Percentiles rank a stretch among this genome's conserved stretches.
phyloP scores from a whole-genome alignment of 306 rosid species.

The Cicer cuneatum region DNA sequence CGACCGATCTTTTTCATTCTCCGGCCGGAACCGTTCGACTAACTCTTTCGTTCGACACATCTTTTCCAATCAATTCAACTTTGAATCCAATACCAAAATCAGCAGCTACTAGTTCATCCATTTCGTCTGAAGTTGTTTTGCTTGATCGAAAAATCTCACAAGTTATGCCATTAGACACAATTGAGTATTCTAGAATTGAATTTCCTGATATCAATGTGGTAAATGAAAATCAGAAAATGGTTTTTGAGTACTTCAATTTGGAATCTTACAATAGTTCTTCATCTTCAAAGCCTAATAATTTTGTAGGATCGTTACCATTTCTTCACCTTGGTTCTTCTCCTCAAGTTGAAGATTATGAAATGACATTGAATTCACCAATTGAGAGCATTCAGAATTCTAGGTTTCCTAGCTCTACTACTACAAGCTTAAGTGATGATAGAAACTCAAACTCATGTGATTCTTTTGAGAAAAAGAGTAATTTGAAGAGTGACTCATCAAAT shows the following conservation, averaged over 20 bases:
- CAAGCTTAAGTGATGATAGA: conserved; percentile 73
- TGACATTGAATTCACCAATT: conserved; percentile 65
- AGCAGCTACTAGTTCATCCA: conserved; percentile 59
- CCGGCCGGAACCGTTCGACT: conserved; percentile 87
- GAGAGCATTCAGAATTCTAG: conserved; percentile 68
- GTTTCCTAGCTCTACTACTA: conserved; percentile 71
- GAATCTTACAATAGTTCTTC: conserved; percentile 2
- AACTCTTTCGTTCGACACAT: conserved; percentile 62
- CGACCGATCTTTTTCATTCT: conserved; percentile 95
- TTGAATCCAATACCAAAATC: conserved; percentile 43
- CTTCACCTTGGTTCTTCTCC: conserved; percentile 72
- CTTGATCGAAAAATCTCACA: conserved; percentile 64
- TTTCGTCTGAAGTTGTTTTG: conserved; percentile 88
- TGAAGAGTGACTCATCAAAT: conserved; percentile 45
- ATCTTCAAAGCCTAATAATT: conserved; percentile 4
- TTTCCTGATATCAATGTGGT: conserved; percentile 61
- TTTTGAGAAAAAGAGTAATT: conserved; percentile 55
- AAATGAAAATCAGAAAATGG: conserved; percentile 60
- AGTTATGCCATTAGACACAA: conserved; percentile 55
- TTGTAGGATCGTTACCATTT: conserved; percentile 65
- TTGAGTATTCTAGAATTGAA: conserved; percentile 83
- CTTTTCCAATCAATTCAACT: background rate
- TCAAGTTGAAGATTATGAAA: conserved; percentile 64
- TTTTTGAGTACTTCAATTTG: conserved; percentile 69
- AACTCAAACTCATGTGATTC: conserved; percentile 66